A percentile compares a stretch with the other conserved stretches of the same genome.
Conservation (phyloP, 2,329 filamentous ascomycete genomes). For the Aspergillus sp. region DNA sequence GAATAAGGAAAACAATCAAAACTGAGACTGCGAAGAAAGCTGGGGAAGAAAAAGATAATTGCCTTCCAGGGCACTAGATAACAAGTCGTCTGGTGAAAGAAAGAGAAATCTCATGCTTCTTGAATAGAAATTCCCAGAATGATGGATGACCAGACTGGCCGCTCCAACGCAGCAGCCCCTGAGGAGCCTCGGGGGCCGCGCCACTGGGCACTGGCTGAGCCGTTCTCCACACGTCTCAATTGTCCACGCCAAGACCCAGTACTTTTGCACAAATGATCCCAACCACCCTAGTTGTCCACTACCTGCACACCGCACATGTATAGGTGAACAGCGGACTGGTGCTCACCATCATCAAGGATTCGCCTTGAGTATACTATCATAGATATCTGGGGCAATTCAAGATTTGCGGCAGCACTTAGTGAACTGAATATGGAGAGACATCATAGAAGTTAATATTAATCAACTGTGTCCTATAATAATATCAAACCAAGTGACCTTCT, state of each 20-base stretch:
- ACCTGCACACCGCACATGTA: background rate
- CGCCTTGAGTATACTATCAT: background rate
- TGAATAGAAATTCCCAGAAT: constrained; percentile 19
- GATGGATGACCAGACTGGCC: constrained; percentile 29
- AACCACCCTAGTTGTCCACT: background rate
- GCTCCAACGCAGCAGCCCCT: constrained; percentile 32
- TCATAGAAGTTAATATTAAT: no score
- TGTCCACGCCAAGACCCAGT: constrained; percentile 18
- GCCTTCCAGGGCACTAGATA: constrained; percentile 4
- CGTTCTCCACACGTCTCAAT: constrained; percentile 18
- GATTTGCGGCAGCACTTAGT: background rate
- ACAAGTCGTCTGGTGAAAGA: constrained; percentile 2
- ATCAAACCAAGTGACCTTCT: no score
- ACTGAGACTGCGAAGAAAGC: constrained; percentile 8
- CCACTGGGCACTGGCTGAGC: constrained; percentile 26
- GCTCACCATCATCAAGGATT: background rate
- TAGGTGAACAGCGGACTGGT: background rate
- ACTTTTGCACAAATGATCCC: background rate
- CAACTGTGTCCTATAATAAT: no score
- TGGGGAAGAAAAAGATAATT: constrained; percentile 10
- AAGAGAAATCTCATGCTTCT: constrained; percentile 17
- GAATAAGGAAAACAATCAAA: constrained; percentile 12
- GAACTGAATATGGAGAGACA: no score
- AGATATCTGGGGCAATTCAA: background rate
- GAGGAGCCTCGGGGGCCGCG: constrained; percentile 24